Evolutionary conservation across 257 asterid genomes (phyloP).

Genomic region (Ligustrum vulgare): DNA sequence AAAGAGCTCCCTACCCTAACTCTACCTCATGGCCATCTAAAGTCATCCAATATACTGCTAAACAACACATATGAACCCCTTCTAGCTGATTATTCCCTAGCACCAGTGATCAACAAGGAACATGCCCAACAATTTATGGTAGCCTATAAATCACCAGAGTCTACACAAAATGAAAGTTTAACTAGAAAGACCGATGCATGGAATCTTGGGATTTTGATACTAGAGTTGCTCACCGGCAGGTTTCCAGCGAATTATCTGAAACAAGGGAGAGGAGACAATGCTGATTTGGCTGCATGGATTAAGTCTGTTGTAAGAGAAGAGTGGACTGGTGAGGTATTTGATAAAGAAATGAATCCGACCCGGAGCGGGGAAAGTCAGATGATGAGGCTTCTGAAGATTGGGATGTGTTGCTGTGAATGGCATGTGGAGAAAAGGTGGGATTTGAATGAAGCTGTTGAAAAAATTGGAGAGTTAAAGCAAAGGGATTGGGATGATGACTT

Average conservation of each 20-base stretch:
- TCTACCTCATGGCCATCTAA: slow-evolving; percentile 73
- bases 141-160: slow-evolving; percentile 65
- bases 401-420: slow-evolving; percentile 70
- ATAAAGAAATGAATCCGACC: slow-evolving; percentile 46
- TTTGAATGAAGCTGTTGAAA: slow-evolving; percentile 46
- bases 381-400: slow-evolving; percentile 65
- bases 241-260: slow-evolving; percentile 57
- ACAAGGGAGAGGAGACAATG: slow-evolving; percentile 46
- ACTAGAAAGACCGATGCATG: slow-evolving; percentile 60
- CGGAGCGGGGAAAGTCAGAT: slow-evolving; percentile 47
- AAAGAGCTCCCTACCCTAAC: slow-evolving; percentile 39
- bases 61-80: slow-evolving; percentile 36
- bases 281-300: slow-evolving; percentile 67
- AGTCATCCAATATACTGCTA: slow-evolving; percentile 66
- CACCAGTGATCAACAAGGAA: slow-evolving; percentile 49
- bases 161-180: slow-evolving; percentile 30
- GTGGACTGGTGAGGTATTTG: slow-evolving; percentile 74
- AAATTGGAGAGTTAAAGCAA: slow-evolving; percentile 51
- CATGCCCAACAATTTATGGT: slow-evolving; percentile 66
- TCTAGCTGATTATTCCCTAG: slow-evolving; percentile 51
- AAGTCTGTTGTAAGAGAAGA: slow-evolving; percentile 68
- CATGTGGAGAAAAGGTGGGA: slow-evolving; percentile 53
- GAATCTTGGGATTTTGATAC: slow-evolving; percentile 68
- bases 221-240: slow-evolving; percentile 63
- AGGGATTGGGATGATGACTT: slow-evolving; percentile 40